Evolutionary conservation across 2,329 filamentous ascomycete species (phyloP).

Genomic region (Hypomyces rosellus): DNA sequence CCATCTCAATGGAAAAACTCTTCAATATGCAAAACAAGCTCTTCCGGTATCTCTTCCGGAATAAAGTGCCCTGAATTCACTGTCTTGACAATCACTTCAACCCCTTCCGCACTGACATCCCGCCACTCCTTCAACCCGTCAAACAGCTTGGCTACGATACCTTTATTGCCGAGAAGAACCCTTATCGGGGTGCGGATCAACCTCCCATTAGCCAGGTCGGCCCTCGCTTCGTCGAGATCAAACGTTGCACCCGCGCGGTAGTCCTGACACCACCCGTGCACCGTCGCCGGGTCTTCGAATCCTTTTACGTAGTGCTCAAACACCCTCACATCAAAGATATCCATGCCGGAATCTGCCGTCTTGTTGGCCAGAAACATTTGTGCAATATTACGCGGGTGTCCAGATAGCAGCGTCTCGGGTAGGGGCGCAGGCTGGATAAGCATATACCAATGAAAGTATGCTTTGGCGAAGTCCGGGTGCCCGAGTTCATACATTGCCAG

Average conservation of each 20-base stretch:
- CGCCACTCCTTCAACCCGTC: slow-evolving; percentile 46
- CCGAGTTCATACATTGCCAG: slow-evolving; percentile 45
- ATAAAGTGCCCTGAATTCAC: slow-evolving; percentile 45
- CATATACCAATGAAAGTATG: slow-evolving; percentile 56
- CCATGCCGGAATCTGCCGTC: slow-evolving; percentile 24
- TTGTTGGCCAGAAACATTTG: slow-evolving; percentile 34
- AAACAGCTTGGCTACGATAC: slow-evolving; percentile 44
- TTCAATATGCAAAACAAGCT: slow-evolving; percentile 26
- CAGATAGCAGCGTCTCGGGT: slow-evolving; percentile 41
- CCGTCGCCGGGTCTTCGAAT: slow-evolving; percentile 33
- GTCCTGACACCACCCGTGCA: slow-evolving; percentile 49
- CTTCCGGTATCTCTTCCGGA: slow-evolving; percentile 44
- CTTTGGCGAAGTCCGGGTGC: slow-evolving; percentile 35
- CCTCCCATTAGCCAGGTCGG: slow-evolving; percentile 36
- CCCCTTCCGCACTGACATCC: slow-evolving; percentile 32
- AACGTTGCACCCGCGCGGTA: slow-evolving; percentile 47
- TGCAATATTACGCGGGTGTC: slow-evolving; percentile 32
- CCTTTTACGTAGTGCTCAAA: slow-evolving; percentile 35
- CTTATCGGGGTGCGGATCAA: slow-evolving; percentile 40
- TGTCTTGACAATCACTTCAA: slow-evolving; percentile 32
- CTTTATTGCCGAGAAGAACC: slow-evolving; percentile 44
- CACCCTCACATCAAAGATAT: slow-evolving; percentile 23
- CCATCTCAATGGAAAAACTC: not conserved
- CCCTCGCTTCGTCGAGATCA: slow-evolving; percentile 44
- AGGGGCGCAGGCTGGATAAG: slow-evolving; percentile 47